Conservation (phyloP, 345 rosid species). For the Linum usitatissimum region DNA sequence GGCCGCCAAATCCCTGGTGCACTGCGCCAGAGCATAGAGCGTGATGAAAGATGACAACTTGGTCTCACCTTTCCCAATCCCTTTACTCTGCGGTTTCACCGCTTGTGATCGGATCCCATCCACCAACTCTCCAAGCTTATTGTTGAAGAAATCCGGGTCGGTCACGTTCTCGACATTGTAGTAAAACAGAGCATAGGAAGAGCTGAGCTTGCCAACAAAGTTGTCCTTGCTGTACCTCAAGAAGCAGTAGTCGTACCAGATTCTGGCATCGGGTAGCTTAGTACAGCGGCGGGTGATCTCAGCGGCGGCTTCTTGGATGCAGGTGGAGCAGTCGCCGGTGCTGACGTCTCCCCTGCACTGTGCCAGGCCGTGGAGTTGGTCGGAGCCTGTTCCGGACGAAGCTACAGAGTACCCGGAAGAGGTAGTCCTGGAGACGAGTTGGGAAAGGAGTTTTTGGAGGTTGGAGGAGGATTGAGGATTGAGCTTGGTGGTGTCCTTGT, state of each 20-base stretch:
- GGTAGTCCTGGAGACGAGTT: slow-evolving; percentile 33
- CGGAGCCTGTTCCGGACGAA: slow-evolving; percentile 27
- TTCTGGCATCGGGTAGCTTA: slow-evolving; percentile 44
- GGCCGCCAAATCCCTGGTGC: slow-evolving; percentile 49
- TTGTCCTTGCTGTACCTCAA: slow-evolving; percentile 32
- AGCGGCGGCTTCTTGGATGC: slow-evolving; percentile 52
- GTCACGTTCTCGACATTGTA: slow-evolving; percentile 44
- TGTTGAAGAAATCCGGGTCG: slow-evolving; percentile 36
- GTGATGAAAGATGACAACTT: slow-evolving; percentile 41
- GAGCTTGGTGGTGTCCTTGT: slow-evolving; percentile 20
- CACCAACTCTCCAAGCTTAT: slow-evolving; percentile 37
- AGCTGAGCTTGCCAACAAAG: slow-evolving; percentile 47
- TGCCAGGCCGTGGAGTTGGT: slow-evolving; percentile 55
- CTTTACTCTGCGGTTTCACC: slow-evolving; percentile 30
- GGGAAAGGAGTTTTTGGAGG: slow-evolving; percentile 29
- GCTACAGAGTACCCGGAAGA: slow-evolving; percentile 33
- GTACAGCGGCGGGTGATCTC: slow-evolving; percentile 47
- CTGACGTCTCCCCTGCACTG: slow-evolving; percentile 74
- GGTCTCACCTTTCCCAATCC: slow-evolving; percentile 52
- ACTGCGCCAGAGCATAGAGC: slow-evolving; percentile 56
- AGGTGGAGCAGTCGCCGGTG: slow-evolving; percentile 36
- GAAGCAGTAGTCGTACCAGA: slow-evolving; percentile 66
- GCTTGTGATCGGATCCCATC: slow-evolving; percentile 43
- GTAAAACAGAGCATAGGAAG: slow-evolving; percentile 37
- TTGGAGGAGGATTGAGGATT: slow-evolving; percentile 30